Evolutionary conservation across 257 asterid species (phyloP), one percentile per base, ranked within the genome.

Genomic region (Nemophila menziesii): DNA sequence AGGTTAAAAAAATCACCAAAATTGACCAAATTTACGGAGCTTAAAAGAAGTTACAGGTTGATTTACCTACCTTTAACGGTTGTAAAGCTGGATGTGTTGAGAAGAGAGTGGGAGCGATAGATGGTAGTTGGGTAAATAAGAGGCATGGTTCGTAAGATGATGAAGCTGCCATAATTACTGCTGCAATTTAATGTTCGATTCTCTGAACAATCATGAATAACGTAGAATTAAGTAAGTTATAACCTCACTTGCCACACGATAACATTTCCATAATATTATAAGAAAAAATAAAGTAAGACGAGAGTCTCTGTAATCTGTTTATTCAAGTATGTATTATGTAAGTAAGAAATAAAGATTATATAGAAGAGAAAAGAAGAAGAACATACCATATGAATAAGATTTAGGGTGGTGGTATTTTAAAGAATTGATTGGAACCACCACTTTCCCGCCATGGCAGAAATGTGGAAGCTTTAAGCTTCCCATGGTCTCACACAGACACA

Each of bases 401-500:
- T 53, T 69, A 27, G 55, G 45, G 8, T 37, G 48, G 8, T 37
- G 48, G 55, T 50, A 49, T 18, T 36, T 17, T 56, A 86, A 67
- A 50, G 54, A 20, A 16, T 77, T 62, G 39, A 72, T 63, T n/a
- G 66, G 58, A 51, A 53, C 43, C 18, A 61, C 5, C 44, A 54
- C 54, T 33, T 65, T 60, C 43, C 67, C 66, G 51, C 58, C 66
- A 59, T 56, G 54, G 48, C 52, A 56, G 58, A n/a, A n/a, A n/a
- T 49, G 61, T 50, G 79, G 75, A 38, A 70, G 68, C 61, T 73
- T 71, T 44, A 68, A 67, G 71, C 64, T 69, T 11, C 70, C 78
- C 93, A 82, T 78, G 9, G 4, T 24, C 12, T 29, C 4, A 29
- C 36, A 29, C 36, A 2, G 2, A 29, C 33, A 29, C 36, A 29